These are phyloP conservation scores for Elsinoe perseae DNA, from an alignment of 2,329 filamentous ascomycete genomes.

Conservation along the genomic window DNA sequence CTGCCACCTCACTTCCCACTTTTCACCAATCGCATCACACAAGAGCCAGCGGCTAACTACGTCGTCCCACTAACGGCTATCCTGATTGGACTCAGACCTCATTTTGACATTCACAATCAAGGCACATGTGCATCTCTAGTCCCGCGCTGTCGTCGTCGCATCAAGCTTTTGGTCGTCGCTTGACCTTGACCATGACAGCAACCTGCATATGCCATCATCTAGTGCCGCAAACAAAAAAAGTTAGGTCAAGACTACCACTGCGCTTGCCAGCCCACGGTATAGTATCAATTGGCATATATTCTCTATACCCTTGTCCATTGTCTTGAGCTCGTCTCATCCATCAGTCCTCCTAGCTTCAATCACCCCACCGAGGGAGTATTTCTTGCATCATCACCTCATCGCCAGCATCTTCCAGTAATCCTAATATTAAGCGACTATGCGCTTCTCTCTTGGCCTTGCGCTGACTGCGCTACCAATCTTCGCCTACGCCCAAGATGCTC, in stretches of 20 bases:
- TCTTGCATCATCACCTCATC: neutral
- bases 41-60: neutral
- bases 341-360: neutral
- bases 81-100: slow-evolving; percentile 2
- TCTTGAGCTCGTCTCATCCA: neutral
- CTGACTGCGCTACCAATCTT: slow-evolving; percentile 4
- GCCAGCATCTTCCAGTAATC: neutral
- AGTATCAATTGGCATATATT: slow-evolving; percentile 12
- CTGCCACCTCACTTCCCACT: slow-evolving; percentile 15
- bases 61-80: neutral
- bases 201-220: slow-evolving; percentile 11
- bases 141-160: slow-evolving; percentile 4
- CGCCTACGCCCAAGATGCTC: slow-evolving; percentile 5
- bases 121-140: neutral
- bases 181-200: slow-evolving; percentile 7
- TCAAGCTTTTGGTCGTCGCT: slow-evolving; percentile 7
- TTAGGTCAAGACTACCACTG: slow-evolving; percentile 1
- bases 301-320: neutral
- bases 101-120: neutral
- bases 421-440: slow-evolving; percentile 11
- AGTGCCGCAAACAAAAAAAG: neutral
- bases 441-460: slow-evolving; percentile 6
- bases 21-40: slow-evolving; percentile 8
- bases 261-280: slow-evolving; percentile 12
- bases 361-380: neutral